Evolutionary conservation across 805 yeast genomes (phyloP), one percentile per base, ranked within the genome.

Genomic region (Nakazawaea populi): DNA sequence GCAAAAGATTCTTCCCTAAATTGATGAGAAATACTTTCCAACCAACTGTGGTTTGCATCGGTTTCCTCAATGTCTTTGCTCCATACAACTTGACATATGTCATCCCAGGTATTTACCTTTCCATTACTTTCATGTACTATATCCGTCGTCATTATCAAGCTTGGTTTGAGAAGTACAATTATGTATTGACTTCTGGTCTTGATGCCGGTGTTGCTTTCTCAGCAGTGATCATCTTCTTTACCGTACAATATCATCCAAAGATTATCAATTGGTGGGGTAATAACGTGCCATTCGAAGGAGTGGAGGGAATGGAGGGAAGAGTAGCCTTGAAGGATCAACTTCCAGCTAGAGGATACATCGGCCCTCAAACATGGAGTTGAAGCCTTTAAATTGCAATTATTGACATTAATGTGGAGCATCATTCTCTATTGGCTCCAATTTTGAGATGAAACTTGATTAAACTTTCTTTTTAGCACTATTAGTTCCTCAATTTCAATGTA

Each of bases 351-450:
- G 35, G 35, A 9, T 32, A 32, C 35, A 32, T 32, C 35, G 35
- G 35, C 11, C 35, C 35, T 32, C 4, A 32, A 32, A 32, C 35
- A 9, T 32, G 35, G 35, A 32, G 11, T 32, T 32, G 35, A 32
- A 58, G 68, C 39, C 64, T 62, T 2, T 75, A 73, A 64, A 68
- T 74, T 42, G 70, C 69, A 18, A 18, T 18, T 18, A 3, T 18
- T 18, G 24, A 18, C 3, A 18, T 2, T 3, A 18, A 18, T 3
- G 24, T 18, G 24, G 24, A 18, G 24, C 24, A 18, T 18, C 24
- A 18, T 18, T 18, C 24, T 18, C 24, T 18, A 18, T 18, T 18
- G 24, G 24, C 24, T 18, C 24, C 3, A 18, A 18, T 18, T 18
- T 18, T 18, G 24, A 18, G 24, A 18, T 18, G 24, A 18, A 18